Evolutionary conservation across 2,329 filamentous ascomycete genomes (phyloP).

Genomic region (Fusarium tupiense): DNA sequence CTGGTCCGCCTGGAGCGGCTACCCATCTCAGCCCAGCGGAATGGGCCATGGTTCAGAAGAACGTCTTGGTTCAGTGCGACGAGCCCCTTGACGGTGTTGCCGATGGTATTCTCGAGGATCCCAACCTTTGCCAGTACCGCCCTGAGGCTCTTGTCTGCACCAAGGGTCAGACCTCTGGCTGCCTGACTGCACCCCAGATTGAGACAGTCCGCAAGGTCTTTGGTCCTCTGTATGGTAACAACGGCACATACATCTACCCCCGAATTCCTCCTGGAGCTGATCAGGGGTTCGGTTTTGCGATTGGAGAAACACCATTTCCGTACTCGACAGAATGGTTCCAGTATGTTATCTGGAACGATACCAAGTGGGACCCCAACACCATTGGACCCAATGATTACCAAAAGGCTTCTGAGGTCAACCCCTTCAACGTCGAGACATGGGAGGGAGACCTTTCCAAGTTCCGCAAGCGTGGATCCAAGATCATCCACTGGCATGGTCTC

Average conservation of each 20-base stretch:
- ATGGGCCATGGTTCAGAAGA: conserved; percentile 56
- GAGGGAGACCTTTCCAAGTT: conserved; percentile 52
- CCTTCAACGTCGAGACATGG: conserved; percentile 44
- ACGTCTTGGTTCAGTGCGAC: conserved; percentile 62
- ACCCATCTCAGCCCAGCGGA: conserved; percentile 34
- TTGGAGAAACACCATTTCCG: not conserved
- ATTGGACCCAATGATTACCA: conserved; percentile 54
- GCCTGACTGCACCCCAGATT: conserved; percentile 11
- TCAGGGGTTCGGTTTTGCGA: conserved; percentile 39
- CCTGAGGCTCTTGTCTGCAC: conserved; percentile 53
- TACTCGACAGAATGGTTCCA: conserved; percentile 47
- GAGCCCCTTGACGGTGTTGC: conserved; percentile 55
- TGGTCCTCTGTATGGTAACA: conserved; percentile 33
- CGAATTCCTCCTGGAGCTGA: conserved; percentile 40
- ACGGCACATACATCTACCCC: conserved; percentile 44
- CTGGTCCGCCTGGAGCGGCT: not conserved
- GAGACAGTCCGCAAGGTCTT: conserved; percentile 27
- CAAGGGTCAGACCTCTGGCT: conserved; percentile 3
- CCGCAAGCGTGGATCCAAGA: conserved; percentile 52
- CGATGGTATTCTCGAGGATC: conserved; percentile 61
- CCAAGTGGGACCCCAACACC: conserved; percentile 40
- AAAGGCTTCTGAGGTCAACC: conserved; percentile 39
- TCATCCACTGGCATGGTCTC: conserved; percentile 59
- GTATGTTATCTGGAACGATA: conserved; percentile 54
- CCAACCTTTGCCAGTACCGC: conserved; percentile 56